Conservation (phyloP, 257 asterid species). For the Datura wrightii region DNA sequence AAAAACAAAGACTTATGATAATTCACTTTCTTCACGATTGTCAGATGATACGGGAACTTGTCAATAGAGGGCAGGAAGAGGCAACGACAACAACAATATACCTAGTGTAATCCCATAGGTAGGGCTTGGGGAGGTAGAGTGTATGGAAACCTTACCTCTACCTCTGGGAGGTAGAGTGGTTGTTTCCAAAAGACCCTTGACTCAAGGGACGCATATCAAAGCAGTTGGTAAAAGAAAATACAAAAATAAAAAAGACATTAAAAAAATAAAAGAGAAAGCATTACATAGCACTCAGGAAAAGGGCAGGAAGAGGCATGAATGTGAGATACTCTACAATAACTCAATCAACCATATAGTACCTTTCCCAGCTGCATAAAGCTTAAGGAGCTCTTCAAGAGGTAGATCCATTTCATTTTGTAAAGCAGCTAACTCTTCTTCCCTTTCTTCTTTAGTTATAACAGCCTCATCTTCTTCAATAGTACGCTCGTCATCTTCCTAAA, state of each 20-base stretch:
- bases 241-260: no score
- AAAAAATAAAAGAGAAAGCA: no score
- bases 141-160: no score
- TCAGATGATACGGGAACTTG: background rate
- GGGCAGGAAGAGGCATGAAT: constrained; percentile 20
- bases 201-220: no score
- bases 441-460: constrained; percentile 86
- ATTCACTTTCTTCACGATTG: background rate
- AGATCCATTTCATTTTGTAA: constrained; percentile 79
- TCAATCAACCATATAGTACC: constrained; percentile 53
- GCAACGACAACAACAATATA: background rate
- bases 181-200: no score
- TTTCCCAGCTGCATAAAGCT: constrained; percentile 64
- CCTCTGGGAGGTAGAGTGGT: no score
- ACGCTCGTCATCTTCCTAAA: constrained; percentile 98
- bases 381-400: constrained; percentile 89
- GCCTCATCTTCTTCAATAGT: constrained; percentile 97
- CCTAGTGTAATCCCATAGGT: no score
- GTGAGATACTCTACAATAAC: constrained; percentile 8
- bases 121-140: no score
- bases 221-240: no score
- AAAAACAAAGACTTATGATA: background rate
- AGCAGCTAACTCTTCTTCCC: constrained; percentile 92
- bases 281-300: background rate
- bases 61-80: constrained; percentile 1